A percentile compares a stretch with the other conserved stretches of the same genome.
phyloP scores from a whole-genome alignment of 805 yeast species.

The Monosporozyma aerobia region DNA sequence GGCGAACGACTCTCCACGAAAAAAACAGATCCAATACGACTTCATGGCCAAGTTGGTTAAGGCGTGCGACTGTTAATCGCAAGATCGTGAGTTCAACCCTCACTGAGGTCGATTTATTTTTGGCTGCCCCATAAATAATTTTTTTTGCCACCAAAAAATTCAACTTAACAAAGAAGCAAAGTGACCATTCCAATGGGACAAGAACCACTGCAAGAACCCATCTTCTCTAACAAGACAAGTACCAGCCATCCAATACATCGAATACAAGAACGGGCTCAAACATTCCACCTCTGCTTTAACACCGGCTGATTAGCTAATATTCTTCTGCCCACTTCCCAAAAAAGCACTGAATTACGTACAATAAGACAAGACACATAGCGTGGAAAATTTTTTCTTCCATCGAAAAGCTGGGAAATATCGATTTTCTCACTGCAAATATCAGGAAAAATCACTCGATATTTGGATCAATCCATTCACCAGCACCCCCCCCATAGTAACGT shows the following conservation, averaged over 20 bases:
- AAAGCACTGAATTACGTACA: not conserved
- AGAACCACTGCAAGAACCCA: no score
- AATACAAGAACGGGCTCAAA: no score
- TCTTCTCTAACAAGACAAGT: no score
- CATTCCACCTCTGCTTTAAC: not conserved
- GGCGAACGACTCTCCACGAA: not conserved
- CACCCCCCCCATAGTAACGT: no score
- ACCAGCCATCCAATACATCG: no score
- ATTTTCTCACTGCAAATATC: no score
- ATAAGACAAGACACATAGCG: not conserved
- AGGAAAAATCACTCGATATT: not conserved
- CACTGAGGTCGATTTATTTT: conserved; percentile 39
- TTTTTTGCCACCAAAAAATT: not conserved
- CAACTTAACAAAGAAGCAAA: no score
- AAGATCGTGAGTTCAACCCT: conserved; percentile 56
- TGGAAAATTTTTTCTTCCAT: not conserved
- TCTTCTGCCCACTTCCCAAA: not conserved
- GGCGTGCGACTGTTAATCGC: conserved; percentile 61
- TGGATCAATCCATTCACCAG: no score
- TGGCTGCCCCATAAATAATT: not conserved
- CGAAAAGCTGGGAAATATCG: not conserved
- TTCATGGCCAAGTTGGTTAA: conserved; percentile 54
- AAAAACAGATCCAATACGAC: conserved; percentile 19
- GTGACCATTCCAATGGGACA: no score
- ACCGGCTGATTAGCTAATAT: not conserved